phyloP scores from a whole-genome alignment of 1,284 basidiomycete species.

The Trichosporon coremiiforme region DNA sequence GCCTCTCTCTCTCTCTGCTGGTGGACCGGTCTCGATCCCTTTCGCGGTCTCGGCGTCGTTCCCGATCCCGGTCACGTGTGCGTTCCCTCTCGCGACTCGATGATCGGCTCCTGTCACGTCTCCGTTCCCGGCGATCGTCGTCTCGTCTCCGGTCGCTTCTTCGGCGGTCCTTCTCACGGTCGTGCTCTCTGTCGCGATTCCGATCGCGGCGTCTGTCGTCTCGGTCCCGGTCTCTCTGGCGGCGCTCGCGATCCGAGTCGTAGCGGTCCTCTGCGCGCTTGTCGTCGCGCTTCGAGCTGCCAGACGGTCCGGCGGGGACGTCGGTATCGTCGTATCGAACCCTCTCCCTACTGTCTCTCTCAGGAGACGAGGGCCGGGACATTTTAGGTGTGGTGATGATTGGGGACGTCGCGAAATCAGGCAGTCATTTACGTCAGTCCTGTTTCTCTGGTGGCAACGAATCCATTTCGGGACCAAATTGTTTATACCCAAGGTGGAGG shows the following conservation, averaged over 20 bases:
- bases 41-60: conserved; percentile 29
- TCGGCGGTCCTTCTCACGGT: conserved; percentile 28
- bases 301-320: background rate
- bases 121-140: conserved; percentile 22
- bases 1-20: conserved; percentile 17
- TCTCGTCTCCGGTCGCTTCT: conserved; percentile 20
- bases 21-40: conserved; percentile 34
- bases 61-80: conserved; percentile 29
- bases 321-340: conserved; percentile 1
- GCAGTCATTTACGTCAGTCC: conserved; percentile 10
- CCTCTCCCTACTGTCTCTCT: background rate
- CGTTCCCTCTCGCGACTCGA: conserved; percentile 24
- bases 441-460: conserved; percentile 6
- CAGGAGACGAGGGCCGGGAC: conserved; percentile 4
- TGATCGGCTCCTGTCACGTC: conserved; percentile 21
- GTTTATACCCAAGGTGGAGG: conserved; percentile 18
- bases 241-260: background rate
- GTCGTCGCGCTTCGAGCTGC: background rate
- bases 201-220: conserved; percentile 21
- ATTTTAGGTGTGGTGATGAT: background rate
- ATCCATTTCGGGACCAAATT: conserved; percentile 14
- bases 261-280: background rate
- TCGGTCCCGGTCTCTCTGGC: conserved; percentile 14
- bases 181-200: conserved; percentile 25
- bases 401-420: background rate